phyloP scores from a whole-genome alignment of 176 grass and related monocot genomes.

The Eragrostis curvula region DNA sequence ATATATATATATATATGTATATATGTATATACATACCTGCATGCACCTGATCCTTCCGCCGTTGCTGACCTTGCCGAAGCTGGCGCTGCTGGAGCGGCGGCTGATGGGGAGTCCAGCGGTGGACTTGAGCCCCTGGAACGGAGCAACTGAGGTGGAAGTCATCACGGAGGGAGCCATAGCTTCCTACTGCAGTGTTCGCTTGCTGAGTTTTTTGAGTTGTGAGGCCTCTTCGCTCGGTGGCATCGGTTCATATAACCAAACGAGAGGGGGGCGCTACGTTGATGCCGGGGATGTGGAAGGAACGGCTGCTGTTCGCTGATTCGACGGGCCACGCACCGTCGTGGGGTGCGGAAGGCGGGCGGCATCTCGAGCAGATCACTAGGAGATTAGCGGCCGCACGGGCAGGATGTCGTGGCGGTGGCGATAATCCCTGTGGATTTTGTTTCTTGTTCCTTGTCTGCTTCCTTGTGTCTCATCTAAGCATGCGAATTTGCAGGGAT shows the following conservation, averaged over 20 bases:
- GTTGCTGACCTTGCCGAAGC: slow-evolving; percentile 2
- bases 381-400: neutral
- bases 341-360: neutral
- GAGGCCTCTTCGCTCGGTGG: neutral
- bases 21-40: neutral
- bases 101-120: neutral
- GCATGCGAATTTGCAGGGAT: too few species aligned
- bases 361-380: neutral
- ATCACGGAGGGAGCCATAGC: neutral
- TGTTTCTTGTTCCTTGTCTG: neutral
- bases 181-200: too few species aligned
- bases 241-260: slow-evolving; percentile 34
- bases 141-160: neutral
- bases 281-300: slow-evolving; percentile 25
- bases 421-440: neutral
- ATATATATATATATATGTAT: too few species aligned
- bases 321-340: neutral
- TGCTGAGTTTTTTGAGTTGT: neutral
- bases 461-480: neutral
- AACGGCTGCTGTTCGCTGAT: slow-evolving; percentile 32
- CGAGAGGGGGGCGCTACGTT: neutral
- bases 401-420: neutral
- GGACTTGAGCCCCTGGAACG: slow-evolving; percentile 27
- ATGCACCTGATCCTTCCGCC: slow-evolving; percentile 24
- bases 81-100: neutral